phyloP scores from a whole-genome alignment of 352 stramenopile species.

The Pythium aquatile region DNA sequence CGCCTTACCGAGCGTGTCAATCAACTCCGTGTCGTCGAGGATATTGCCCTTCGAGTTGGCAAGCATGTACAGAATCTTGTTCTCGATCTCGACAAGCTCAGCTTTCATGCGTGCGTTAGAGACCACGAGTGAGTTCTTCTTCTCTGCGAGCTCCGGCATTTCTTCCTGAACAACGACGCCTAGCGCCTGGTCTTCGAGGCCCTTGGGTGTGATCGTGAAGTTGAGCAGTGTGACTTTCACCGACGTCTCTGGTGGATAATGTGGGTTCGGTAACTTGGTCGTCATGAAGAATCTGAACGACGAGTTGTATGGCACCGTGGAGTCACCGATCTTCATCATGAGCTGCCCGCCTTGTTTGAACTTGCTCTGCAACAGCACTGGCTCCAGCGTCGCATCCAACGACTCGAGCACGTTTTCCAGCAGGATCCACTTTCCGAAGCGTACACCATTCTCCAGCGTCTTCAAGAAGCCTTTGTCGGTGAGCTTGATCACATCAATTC shows the following conservation, averaged over 20 bases:
- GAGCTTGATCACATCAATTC: constrained; percentile 82
- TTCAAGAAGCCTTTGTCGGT: constrained; percentile 83
- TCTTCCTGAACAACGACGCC: constrained; percentile 92
- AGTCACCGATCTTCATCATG: constrained; percentile 93
- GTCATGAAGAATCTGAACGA: constrained; percentile 93
- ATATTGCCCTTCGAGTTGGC: constrained; percentile 93
- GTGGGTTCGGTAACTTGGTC: constrained; percentile 91
- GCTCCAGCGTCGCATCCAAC: constrained; percentile 89
- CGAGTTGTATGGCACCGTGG: constrained; percentile 90
- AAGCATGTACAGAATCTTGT: constrained; percentile 93
- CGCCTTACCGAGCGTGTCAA: constrained; percentile 89
- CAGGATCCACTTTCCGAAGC: constrained; percentile 92
- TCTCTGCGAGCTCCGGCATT: constrained; percentile 92
- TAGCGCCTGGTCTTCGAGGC: constrained; percentile 90
- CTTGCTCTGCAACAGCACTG: constrained; percentile 89
- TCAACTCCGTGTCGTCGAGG: constrained; percentile 91
- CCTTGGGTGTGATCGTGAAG: constrained; percentile 91
- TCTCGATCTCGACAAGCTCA: constrained; percentile 92
- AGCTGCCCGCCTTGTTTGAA: constrained; percentile 92
- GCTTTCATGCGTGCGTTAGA: constrained; percentile 91
- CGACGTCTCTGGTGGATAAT: constrained; percentile 91
- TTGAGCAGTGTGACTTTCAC: constrained; percentile 93
- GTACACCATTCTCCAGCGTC: constrained; percentile 89
- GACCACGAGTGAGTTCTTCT: constrained; percentile 92
- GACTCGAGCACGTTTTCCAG: constrained; percentile 87